Percentiles rank a stretch among this genome's conserved stretches.
Conservation (phyloP, 495 filamentous ascomycete genomes). For the Trichoderma orchidacearum region DNA sequence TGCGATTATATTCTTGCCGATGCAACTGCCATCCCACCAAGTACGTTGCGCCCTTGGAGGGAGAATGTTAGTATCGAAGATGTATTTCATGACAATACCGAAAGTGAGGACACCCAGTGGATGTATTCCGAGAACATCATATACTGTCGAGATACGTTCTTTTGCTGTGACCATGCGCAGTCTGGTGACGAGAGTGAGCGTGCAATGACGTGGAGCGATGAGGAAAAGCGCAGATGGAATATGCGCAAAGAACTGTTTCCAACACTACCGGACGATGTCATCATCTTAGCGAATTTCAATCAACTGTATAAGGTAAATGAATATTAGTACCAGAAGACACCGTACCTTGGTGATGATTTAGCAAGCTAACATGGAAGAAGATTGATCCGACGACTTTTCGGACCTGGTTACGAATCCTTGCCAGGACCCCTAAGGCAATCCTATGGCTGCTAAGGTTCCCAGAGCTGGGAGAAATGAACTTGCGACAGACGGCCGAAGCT, state of each 20-base stretch:
- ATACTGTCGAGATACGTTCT: conserved; percentile 90
- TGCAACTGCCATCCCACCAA: conserved; percentile 67
- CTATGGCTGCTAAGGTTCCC: conserved; percentile 96
- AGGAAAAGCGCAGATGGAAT: conserved; percentile 70
- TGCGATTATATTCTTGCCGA: conserved; percentile 96
- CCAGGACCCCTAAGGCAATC: conserved; percentile 73
- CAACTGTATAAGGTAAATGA: conserved; percentile 88
- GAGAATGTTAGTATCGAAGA: conserved; percentile 63
- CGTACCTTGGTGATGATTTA: not conserved
- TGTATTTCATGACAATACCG: conserved; percentile 53
- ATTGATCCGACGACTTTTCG: conserved; percentile 97
- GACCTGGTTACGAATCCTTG: conserved; percentile 87
- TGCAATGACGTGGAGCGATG: conserved; percentile 66
- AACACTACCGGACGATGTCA: conserved; percentile 60
- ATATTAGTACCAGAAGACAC: conserved; percentile 77
- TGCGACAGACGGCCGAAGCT: conserved; percentile 59
- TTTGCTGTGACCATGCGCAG: conserved; percentile 95
- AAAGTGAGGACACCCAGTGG: conserved; percentile 58
- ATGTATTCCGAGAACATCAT: conserved; percentile 96
- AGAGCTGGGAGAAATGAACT: conserved; percentile 77
- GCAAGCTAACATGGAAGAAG: conserved; percentile 27
- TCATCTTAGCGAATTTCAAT: conserved; percentile 98
- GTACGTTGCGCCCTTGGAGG: conserved; percentile 66
- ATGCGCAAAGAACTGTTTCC: conserved; percentile 97
- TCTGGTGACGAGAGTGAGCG: conserved; percentile 68